Evolutionary conservation across 768 basidiomycete species (phyloP).

Genomic region (Tremella yokohamensis): DNA sequence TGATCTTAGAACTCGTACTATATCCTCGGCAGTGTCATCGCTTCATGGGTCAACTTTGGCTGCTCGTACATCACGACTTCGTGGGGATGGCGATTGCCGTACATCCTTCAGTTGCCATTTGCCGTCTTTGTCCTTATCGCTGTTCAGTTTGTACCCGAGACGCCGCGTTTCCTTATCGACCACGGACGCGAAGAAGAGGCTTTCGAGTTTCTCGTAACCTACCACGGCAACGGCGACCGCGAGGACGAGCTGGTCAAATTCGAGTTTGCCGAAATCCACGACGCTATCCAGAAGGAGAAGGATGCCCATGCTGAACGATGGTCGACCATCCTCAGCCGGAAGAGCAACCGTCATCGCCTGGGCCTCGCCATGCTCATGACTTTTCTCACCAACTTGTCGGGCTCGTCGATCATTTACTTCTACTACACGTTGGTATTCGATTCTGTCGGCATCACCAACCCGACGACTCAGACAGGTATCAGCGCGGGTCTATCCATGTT

Average conservation of each 20-base stretch:
- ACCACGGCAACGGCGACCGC: constrained; percentile 71
- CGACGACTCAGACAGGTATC: constrained; percentile 52
- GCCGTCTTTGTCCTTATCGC: constrained; percentile 35
- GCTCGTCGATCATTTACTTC: constrained; percentile 47
- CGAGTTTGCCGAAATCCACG: constrained; percentile 50
- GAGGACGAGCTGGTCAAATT: constrained; percentile 54
- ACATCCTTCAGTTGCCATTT: constrained; percentile 11
- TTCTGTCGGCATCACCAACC: constrained; percentile 50
- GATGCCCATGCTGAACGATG: constrained; percentile 49
- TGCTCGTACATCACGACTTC: constrained; percentile 24
- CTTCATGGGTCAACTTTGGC: constrained; percentile 50
- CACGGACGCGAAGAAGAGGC: constrained; percentile 50
- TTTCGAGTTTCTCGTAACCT: constrained; percentile 56
- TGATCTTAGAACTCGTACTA: constrained; percentile 47
- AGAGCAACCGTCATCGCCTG: constrained; percentile 46
- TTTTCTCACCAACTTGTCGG: constrained; percentile 43
- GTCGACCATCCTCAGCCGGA: constrained; percentile 41
- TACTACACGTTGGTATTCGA: constrained; percentile 49
- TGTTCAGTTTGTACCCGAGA: constrained; percentile 52
- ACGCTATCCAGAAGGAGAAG: constrained; percentile 46
- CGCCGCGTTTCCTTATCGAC: constrained; percentile 49
- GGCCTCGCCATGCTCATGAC: constrained; percentile 49
- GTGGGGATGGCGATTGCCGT: constrained; percentile 18
- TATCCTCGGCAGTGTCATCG: constrained; percentile 50
- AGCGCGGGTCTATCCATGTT: constrained; percentile 49